These are phyloP conservation scores for Pugionium cornutum DNA, from an alignment of 345 rosid species.

Conservation along the genomic window DNA sequence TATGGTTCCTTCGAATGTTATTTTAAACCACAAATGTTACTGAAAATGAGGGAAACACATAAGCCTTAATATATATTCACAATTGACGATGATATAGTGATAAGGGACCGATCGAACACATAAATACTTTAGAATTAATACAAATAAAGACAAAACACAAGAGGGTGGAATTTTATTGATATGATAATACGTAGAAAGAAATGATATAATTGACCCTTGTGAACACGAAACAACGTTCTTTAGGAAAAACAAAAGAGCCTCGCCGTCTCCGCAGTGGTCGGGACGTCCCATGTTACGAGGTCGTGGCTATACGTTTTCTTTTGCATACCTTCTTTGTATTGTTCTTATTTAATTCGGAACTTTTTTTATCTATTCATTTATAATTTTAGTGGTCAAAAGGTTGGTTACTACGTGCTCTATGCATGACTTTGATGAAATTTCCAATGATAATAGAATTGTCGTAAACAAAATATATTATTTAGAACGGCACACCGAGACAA, in stretches of 20 bases:
- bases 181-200: not conserved
- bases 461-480: too few relatives aligned
- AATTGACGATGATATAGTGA: not conserved
- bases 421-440: slow-evolving; percentile 16
- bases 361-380: slow-evolving; percentile 22
- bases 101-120: slow-evolving; percentile 23
- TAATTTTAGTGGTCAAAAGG: slow-evolving; percentile 19
- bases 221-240: slow-evolving; percentile 39
- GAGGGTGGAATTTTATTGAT: not conserved
- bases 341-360: slow-evolving; percentile 23
- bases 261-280: slow-evolving; percentile 38
- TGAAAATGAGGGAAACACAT: too few relatives aligned
- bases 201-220: slow-evolving; percentile 39
- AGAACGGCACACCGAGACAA: not conserved
- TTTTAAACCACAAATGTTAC: too few relatives aligned
- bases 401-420: slow-evolving; percentile 36
- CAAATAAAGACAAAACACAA: slow-evolving; percentile 33
- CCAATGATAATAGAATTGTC: too few relatives aligned
- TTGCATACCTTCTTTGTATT: slow-evolving; percentile 24
- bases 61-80: too few relatives aligned
- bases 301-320: slow-evolving; percentile 41
- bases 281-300: slow-evolving; percentile 36
- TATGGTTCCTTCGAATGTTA: too few relatives aligned
- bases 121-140: not conserved
- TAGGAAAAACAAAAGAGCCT: slow-evolving; percentile 26